Conservation (phyloP, 306 rosid species). For the Datisca glomerata region DNA sequence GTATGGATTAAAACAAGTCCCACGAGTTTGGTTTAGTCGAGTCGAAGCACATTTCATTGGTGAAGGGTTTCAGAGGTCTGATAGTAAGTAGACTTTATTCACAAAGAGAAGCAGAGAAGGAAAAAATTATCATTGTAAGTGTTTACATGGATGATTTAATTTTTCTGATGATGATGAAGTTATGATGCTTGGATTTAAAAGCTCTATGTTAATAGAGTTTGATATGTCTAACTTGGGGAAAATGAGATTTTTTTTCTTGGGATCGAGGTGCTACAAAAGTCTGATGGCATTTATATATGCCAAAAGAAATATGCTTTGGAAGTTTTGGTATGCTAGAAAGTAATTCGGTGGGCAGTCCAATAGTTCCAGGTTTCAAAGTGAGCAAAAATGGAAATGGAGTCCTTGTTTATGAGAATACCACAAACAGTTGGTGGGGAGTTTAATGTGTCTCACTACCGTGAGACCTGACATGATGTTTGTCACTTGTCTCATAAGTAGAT, state of each 20-base stretch:
- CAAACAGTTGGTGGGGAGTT: background rate
- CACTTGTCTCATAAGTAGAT: background rate
- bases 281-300: background rate
- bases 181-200: slow-evolving; percentile 7
- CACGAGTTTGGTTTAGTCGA: background rate
- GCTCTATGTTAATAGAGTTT: slow-evolving; percentile 6
- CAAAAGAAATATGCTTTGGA: slow-evolving; percentile 2
- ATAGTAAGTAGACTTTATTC: slow-evolving; percentile 5
- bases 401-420: background rate
- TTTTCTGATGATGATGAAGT: slow-evolving; percentile 6
- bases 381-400: background rate
- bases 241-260: slow-evolving; percentile 3
- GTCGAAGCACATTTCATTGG: slow-evolving; percentile 2
- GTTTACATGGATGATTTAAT: slow-evolving; percentile 8
- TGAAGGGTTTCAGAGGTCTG: background rate
- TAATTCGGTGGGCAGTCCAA: background rate
- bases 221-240: slow-evolving; percentile 5
- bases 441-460: background rate
- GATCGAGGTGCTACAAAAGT: slow-evolving; percentile 1
- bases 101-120: slow-evolving; percentile 5
- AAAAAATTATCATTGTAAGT: slow-evolving; percentile 9
- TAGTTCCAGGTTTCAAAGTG: background rate
- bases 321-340: background rate
- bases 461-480: slow-evolving; percentile 1
- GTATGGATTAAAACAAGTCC: background rate